These are phyloP conservation scores for Vickermania spadyakhi DNA, from an alignment of 208 protist species.

Conservation along the genomic window DNA sequence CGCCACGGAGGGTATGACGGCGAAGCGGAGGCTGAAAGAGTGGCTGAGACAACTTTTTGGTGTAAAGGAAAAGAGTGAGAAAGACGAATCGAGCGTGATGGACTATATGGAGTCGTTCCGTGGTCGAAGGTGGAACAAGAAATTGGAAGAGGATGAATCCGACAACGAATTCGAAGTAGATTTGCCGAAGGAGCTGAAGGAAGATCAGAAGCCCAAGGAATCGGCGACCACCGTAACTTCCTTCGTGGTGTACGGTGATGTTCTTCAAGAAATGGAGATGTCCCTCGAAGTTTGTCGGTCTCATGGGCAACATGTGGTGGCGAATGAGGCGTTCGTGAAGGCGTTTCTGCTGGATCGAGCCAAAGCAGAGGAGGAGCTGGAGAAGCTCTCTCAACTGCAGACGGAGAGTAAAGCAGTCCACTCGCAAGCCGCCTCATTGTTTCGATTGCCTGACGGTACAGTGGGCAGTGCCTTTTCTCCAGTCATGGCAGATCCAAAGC, in stretches of 20 bases:
- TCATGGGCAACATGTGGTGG: background rate
- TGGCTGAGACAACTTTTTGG: conserved; percentile 2
- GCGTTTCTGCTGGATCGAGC: background rate
- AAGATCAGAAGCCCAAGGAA: background rate
- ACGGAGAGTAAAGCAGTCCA: too few species aligned
- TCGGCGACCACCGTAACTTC: conserved; percentile 1
- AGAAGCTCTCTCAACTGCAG: background rate
- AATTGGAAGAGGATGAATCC: background rate
- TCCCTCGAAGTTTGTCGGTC: background rate
- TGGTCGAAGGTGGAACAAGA: background rate
- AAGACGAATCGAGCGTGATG: background rate
- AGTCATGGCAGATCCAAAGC: background rate
- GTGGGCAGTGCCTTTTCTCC: background rate
- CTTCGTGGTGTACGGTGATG: conserved; percentile 3
- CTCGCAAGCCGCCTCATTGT: background rate
- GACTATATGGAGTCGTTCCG: background rate
- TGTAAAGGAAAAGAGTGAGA: background rate
- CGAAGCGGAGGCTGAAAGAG: background rate
- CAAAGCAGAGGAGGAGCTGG: background rate
- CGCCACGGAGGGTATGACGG: background rate
- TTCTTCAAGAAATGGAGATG: conserved; percentile 1
- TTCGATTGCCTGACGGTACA: too few species aligned
- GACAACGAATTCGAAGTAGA: background rate
- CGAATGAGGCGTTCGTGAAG: background rate
- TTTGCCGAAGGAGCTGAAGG: background rate